Percentiles rank a stretch among this genome's conserved stretches.
phyloP scores from a whole-genome alignment of 345 rosid species.

The Balakata baccata region DNA sequence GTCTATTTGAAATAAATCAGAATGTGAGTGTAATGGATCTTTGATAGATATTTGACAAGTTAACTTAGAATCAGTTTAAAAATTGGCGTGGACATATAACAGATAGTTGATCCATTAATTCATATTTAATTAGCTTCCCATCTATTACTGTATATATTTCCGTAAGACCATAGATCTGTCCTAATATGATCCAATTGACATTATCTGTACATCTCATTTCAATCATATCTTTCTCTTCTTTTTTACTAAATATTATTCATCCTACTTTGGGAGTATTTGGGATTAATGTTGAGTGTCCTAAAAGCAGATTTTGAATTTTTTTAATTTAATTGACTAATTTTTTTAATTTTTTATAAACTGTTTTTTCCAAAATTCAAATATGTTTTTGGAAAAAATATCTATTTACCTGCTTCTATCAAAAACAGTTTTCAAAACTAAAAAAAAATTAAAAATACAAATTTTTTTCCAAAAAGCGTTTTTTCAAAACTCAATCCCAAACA shows the following conservation, averaged over 20 bases:
- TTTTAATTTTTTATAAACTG: no score
- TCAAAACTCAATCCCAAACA: no score
- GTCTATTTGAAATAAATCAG: not conserved
- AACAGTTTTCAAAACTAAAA: no score
- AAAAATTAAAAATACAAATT: no score
- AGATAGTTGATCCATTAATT: not conserved
- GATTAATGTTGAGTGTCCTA: no score
- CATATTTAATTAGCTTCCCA: not conserved
- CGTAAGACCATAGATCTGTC: not conserved
- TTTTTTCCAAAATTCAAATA: no score
- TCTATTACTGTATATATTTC: not conserved
- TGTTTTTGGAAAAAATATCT: no score
- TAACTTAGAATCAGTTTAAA: not conserved
- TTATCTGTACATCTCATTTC: not conserved
- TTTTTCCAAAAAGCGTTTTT: no score
- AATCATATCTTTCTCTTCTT: not conserved
- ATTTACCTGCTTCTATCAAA: no score
- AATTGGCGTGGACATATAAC: not conserved
- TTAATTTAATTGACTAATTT: no score
- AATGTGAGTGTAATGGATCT: not conserved
- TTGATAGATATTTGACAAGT: not conserved
- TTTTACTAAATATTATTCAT: not conserved
- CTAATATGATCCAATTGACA: not conserved
- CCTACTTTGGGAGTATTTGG: no score
- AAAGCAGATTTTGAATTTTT: no score